Percentiles rank a stretch among this genome's conserved stretches.
These are phyloP conservation scores for Capsella bursapastoris DNA, from an alignment of 345 rosid species.

Conservation along the genomic window DNA sequence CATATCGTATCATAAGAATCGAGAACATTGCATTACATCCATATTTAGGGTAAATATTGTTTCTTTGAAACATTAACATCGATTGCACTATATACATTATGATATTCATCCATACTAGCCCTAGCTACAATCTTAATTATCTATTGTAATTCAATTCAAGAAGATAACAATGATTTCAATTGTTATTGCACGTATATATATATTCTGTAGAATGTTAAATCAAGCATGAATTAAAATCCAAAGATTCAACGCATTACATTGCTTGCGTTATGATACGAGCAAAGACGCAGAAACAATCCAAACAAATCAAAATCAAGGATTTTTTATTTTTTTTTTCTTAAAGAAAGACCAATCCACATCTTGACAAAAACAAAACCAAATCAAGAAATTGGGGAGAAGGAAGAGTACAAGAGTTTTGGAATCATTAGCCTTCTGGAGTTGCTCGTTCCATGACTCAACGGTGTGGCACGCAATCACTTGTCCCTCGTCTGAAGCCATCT, in stretches of 20 bases:
- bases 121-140: neutral
- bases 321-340: too few relatives aligned
- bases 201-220: neutral
- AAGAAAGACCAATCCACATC: slow-evolving; percentile 5
- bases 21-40: neutral
- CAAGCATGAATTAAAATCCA: neutral
- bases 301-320: neutral
- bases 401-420: slow-evolving; percentile 68
- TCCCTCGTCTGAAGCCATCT: slow-evolving; percentile 66
- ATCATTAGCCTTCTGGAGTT: slow-evolving; percentile 59
- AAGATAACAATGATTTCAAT: neutral
- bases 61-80: slow-evolving; percentile 11
- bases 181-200: neutral
- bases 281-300: neutral
- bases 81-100: neutral
- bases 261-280: slow-evolving; percentile 7
- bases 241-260: neutral
- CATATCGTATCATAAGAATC: neutral
- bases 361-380: neutral
- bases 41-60: neutral
- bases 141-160: neutral
- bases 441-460: slow-evolving; percentile 65
- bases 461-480: slow-evolving; percentile 78
- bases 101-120: neutral
- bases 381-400: neutral